Evolutionary conservation across 1,284 basidiomycete genomes (phyloP).

Genomic region (Malassezia nana): DNA sequence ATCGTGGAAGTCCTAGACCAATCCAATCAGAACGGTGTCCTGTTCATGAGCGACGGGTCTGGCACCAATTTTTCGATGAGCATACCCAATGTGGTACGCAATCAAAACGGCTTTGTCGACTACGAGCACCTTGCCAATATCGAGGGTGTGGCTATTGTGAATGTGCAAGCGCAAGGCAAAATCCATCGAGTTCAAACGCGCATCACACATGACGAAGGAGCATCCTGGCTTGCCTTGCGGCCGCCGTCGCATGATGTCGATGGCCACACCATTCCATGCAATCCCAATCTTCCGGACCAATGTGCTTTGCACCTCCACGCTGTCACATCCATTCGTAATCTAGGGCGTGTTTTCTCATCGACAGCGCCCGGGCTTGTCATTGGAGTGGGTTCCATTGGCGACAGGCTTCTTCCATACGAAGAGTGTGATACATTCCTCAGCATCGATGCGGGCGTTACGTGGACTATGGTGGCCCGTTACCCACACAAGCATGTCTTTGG

Average conservation of each 20-base stretch:
- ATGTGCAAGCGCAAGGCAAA: constrained; percentile 68
- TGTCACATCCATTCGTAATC: constrained; percentile 80
- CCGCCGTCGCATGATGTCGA: constrained; percentile 60
- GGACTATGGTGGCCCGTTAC: constrained; percentile 66
- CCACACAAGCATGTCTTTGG: constrained; percentile 95
- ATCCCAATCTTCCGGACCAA: constrained; percentile 54
- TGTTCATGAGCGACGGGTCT: constrained; percentile 88
- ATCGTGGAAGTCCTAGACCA: constrained; percentile 67
- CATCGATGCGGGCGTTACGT: constrained; percentile 75
- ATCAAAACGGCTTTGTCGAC: constrained; percentile 77
- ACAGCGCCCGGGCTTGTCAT: constrained; percentile 87
- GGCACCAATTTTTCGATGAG: constrained; percentile 91
- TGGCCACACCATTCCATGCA: constrained; percentile 59
- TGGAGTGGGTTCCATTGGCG: constrained; percentile 82
- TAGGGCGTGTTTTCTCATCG: constrained; percentile 83
- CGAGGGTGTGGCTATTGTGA: constrained; percentile 86
- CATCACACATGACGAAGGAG: constrained; percentile 87
- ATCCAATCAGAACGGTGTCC: constrained; percentile 64
- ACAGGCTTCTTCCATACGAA: constrained; percentile 63
- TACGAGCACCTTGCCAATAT: constrained; percentile 82
- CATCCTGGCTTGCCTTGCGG: constrained; percentile 63
- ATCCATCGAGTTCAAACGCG: constrained; percentile 55
- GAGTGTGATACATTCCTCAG: constrained; percentile 89
- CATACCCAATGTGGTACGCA: constrained; percentile 79
- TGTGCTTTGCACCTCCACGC: constrained; percentile 87